Base-by-base conservation (phyloP, 2,329 filamentous ascomycete genomes). In the Colletotrichum karsti region DNA sequence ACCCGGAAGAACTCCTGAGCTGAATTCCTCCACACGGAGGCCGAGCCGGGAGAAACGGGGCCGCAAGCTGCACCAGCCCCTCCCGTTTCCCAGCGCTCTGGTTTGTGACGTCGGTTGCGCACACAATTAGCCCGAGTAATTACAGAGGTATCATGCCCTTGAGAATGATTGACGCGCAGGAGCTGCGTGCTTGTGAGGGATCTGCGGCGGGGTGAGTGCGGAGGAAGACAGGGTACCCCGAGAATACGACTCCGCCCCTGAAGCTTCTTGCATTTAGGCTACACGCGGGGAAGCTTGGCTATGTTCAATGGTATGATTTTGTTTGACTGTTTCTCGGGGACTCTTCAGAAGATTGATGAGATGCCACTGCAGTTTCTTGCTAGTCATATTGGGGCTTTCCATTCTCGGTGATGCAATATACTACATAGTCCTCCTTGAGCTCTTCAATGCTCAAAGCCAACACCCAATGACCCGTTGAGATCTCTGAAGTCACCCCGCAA, bases 401-500 rank as follows among this genome's bases (percentile, higher is more conserved):
- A n/a, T n/a, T n/a, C n/a, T n/a, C n/a, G n/a, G n/a, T n/a, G n/a
- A n/a, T n/a, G n/a, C n/a, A n/a, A n/a, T n/a, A n/a, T n/a, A n/a
- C n/a, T n/a, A n/a, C n/a, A n/a, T n/a, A n/a, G n/a, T n/a, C n/a
- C 22, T n/a, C 13, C 15, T 7, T 26, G 9, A 24, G 22, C 48
- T 24, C 4, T 6, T 30, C 20, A 63, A 15, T 69, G 67, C 63
- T 69, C 67, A 10, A 69, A 67, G 2, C 67, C 44, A 24, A 69
- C 66, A 1, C 66, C 66, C 50, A 69, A 33, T 3, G 61, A 41
- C 0, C 69, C 63, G 18, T 77, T 77, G 50, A 77, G 63, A 33
- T 77, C 74, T 41, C 74, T 72, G 53, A 80, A 80, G 57, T 78
- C 77, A 9, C 77, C 74, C 3, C 72, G 70, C 3, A 80, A 63